Percentiles rank a stretch among this genome's conserved stretches.
phyloP scores from a whole-genome alignment of 257 asterid species.

The Mentha longifolia region DNA sequence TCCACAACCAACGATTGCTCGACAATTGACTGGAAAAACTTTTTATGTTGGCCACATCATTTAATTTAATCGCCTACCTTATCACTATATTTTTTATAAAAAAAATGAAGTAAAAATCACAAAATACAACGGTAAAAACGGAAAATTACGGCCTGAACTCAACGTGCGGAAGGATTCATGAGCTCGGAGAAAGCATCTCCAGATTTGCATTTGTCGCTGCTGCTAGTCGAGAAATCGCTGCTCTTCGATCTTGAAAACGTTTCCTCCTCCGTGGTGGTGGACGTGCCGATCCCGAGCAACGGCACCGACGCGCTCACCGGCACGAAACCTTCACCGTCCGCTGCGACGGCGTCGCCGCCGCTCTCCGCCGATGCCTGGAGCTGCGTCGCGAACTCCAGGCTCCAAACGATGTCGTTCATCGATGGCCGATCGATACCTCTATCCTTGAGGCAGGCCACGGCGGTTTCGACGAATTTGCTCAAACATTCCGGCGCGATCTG shows the following conservation, averaged over 20 bases:
- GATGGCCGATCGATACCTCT: constrained; percentile 57
- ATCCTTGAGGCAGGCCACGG: constrained; percentile 51
- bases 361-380: constrained; percentile 57
- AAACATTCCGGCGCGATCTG: constrained; percentile 59
- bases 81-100: too few relatives aligned
- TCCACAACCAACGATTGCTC: constrained; percentile 21
- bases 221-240: constrained; percentile 23
- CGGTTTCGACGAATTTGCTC: constrained; percentile 49
- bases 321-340: background rate
- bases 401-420: constrained; percentile 67
- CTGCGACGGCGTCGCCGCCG: background rate
- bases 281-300: background rate
- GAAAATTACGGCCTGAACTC: background rate
- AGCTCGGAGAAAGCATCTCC: constrained; percentile 50
- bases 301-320: constrained; percentile 18
- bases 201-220: constrained; percentile 33
- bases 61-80: too few relatives aligned
- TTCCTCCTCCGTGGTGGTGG: constrained; percentile 36
- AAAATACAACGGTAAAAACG: background rate
- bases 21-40: constrained; percentile 8
- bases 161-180: constrained; percentile 44
- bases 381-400: constrained; percentile 63
- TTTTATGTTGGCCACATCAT: background rate
- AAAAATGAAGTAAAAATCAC: too few relatives aligned
- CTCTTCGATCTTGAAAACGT: constrained; percentile 37